A percentile compares a stretch with the other conserved stretches of the same genome.
Evolutionary conservation across 148 eudicot genomes (phyloP).

Genomic region (Camellia sinensis): DNA sequence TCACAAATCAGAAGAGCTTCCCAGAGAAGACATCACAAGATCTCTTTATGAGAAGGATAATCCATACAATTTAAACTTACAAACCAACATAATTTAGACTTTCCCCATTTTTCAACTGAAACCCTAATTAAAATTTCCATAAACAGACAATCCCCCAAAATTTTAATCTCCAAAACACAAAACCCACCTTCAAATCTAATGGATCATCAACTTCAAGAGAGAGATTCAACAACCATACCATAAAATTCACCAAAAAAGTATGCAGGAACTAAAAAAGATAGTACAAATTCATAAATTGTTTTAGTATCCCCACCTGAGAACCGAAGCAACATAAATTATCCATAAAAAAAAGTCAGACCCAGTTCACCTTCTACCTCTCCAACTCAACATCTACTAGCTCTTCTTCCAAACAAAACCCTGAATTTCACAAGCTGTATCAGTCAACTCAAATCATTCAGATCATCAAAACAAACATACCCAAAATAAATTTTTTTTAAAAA

Average conservation of each 20-base stretch:
- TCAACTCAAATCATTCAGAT: slow-evolving; percentile 18
- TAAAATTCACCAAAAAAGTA: neutral
- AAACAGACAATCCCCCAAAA: neutral
- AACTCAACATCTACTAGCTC: slow-evolving; percentile 42
- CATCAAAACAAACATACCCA: neutral
- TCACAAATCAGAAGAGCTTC: neutral
- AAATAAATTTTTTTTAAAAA: too few species aligned
- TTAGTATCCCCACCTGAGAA: slow-evolving; percentile 37
- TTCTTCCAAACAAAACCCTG: slow-evolving; percentile 11
- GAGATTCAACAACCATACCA: neutral
- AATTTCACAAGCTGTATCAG: slow-evolving; percentile 30
- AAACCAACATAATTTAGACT: neutral
- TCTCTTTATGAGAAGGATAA: neutral
- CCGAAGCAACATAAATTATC: slow-evolving; percentile 60
- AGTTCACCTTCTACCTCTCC: slow-evolving; percentile 32
- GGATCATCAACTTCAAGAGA: neutral
- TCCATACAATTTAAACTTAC: neutral
- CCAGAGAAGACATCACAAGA: slow-evolving; percentile 2
- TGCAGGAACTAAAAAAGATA: neutral
- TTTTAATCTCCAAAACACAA: neutral
- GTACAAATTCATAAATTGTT: neutral
- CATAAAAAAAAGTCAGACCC: slow-evolving; percentile 36
- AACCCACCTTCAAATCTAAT: neutral
- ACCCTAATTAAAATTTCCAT: neutral
- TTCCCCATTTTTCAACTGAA: neutral